Evolutionary conservation across 2,329 filamentous ascomycete species (phyloP).

Genomic region (Thielaviopsis ethacetica): DNA sequence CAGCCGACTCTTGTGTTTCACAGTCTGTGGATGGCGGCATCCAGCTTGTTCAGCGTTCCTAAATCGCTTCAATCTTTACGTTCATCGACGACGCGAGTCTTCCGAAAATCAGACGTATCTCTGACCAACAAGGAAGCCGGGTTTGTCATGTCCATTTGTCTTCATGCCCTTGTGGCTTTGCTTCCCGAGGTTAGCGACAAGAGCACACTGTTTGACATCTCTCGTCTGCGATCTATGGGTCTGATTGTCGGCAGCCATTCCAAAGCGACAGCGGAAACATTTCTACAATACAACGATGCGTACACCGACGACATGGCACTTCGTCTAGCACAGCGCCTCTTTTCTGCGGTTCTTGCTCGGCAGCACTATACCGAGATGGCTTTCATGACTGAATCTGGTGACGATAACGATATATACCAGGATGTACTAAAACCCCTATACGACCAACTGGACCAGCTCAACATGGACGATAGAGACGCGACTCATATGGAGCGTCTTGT

Average conservation of each 20-base stretch:
- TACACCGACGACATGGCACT: conserved; percentile 45
- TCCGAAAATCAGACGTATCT: conserved; percentile 19
- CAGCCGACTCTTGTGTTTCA: conserved; percentile 44
- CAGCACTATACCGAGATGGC: conserved; percentile 32
- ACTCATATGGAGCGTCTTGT: conserved; percentile 9
- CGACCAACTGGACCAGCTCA: conserved; percentile 36
- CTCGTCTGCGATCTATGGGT: conserved; percentile 40
- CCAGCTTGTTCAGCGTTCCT: conserved; percentile 40
- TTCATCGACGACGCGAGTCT: conserved; percentile 23
- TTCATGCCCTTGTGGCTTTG: conserved; percentile 45
- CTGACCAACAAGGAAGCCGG: conserved; percentile 35
- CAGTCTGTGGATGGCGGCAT: conserved; percentile 46
- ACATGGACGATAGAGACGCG: conserved; percentile 17
- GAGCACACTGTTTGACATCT: conserved; percentile 39
- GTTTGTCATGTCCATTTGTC: conserved; percentile 39
- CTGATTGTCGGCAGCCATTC: conserved; percentile 27
- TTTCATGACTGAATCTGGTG: conserved; percentile 12
- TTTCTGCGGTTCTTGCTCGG: conserved; percentile 38
- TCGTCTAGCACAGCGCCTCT: conserved; percentile 40
- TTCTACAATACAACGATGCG: conserved; percentile 39
- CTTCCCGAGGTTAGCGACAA: conserved; percentile 33
- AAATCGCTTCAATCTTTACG: conserved; percentile 25
- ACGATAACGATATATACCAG: conserved; percentile 21
- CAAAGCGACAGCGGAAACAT: conserved; percentile 8
- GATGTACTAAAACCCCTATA: conserved; percentile 33